These are phyloP conservation scores for Claviceps sp. DNA, from an alignment of 2,329 filamentous ascomycete species.

Conservation along the genomic window DNA sequence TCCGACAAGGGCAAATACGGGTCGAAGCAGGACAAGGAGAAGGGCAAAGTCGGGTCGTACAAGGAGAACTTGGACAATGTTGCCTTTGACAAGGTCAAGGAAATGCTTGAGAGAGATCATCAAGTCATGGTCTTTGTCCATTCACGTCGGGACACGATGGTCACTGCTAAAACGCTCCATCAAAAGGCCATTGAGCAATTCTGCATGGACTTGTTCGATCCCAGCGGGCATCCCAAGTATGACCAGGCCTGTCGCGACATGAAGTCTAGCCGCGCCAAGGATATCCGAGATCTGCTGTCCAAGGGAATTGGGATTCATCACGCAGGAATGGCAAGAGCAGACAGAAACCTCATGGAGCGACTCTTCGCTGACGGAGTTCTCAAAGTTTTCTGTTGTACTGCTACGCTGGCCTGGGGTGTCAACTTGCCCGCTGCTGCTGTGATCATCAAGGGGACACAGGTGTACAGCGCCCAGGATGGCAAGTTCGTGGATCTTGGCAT, in stretches of 20 bases:
- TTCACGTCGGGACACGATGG: slow-evolving; percentile 83
- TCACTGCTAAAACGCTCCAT: slow-evolving; percentile 72
- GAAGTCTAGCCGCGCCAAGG: slow-evolving; percentile 70
- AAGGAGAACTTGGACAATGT: slow-evolving; percentile 80
- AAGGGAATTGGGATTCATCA: slow-evolving; percentile 94
- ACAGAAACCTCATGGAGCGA: slow-evolving; percentile 89
- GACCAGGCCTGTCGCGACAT: slow-evolving; percentile 70
- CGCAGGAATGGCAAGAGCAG: slow-evolving; percentile 87
- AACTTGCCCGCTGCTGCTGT: slow-evolving; percentile 95
- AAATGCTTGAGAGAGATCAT: slow-evolving; percentile 85
- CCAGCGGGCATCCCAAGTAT: slow-evolving; percentile 63
- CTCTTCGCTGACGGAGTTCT: slow-evolving; percentile 86
- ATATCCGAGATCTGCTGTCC: slow-evolving; percentile 75
- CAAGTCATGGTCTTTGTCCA: slow-evolving; percentile 99
- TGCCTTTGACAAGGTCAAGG: slow-evolving; percentile 85
- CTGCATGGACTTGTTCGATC: slow-evolving; percentile 72
- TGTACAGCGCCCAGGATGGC: slow-evolving; percentile 92
- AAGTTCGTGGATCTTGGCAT: slow-evolving; percentile 96
- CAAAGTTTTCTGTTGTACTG: slow-evolving; percentile 95
- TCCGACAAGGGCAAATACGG: slow-evolving; percentile 86
- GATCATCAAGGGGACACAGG: slow-evolving; percentile 93
- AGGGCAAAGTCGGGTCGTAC: slow-evolving; percentile 67
- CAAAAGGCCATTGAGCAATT: slow-evolving; percentile 76
- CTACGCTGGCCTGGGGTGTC: slow-evolving; percentile 95
- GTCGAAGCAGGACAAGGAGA: slow-evolving; percentile 38